Evolutionary conservation across 2,329 filamentous ascomycete genomes (phyloP), one percentile per base, ranked within the genome.

Genomic region (Thielaviopsis populi): DNA sequence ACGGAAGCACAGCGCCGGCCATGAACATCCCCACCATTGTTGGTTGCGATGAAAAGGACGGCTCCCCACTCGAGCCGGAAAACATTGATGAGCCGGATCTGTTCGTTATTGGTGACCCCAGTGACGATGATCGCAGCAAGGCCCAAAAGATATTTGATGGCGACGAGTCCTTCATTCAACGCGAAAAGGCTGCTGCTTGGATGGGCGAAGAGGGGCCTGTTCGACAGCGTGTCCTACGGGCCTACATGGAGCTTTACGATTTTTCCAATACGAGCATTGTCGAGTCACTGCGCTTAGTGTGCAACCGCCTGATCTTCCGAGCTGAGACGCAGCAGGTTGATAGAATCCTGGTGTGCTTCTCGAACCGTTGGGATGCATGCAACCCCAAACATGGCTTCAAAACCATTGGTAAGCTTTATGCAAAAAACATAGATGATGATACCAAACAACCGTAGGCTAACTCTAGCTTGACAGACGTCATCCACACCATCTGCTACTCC

Each of bases 271-370:
- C 88, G 70, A 95, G 89, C 72, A 86, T 97, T 59, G 79, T 97
- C 17, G 79, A 81, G 43, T 84, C 89, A 7, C 79, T 97, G 67
- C 85, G 94, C 30, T 83, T 86, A 66, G 80, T 99, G 30, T 99
- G 94, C 73, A 83, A 83, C 62, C 86, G 89, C 40, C 79, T 97
- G 27, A 80, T 94, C 3, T 79, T 99, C 65, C 88, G 89, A 68
- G 94, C 89, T 48, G 94, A 99, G 75, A 95, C 91, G 2, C 94
- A 99, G 74, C 92, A 99, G 73, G 89, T 99, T 22, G 94, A 99
- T 72, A 87, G 94, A 41, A 92, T 99, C 66, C 76, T 99, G 67
- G 89, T 95, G 70, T 87, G 88, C 22, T 92, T 97, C 70, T 89
- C 94, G 2, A 85, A 84, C 68, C 80, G 92, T 67, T 99, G 94